phyloP scores from a whole-genome alignment of 306 rosid genomes.

The Clitoria ternatea region DNA sequence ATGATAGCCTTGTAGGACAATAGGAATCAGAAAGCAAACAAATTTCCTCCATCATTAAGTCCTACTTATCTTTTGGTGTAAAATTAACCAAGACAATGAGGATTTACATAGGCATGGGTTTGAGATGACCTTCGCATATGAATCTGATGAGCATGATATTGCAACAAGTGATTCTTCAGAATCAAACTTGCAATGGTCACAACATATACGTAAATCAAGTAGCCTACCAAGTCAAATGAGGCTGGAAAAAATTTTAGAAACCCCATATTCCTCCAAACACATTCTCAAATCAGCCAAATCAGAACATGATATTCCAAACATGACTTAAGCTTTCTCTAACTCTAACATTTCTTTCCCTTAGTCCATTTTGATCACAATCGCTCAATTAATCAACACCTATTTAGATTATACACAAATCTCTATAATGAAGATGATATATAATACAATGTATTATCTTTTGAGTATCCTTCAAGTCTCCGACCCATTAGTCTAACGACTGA shows the following conservation, averaged over 20 bases:
- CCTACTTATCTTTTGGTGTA: constrained; percentile 35
- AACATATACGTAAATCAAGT: constrained; percentile 36
- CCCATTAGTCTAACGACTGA: too few species aligned
- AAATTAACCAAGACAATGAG: constrained; percentile 25
- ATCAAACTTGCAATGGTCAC: constrained; percentile 66
- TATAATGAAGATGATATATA: not conserved
- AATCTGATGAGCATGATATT: constrained; percentile 69
- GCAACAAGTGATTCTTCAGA: constrained; percentile 85
- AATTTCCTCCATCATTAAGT: constrained; percentile 41
- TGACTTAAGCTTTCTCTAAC: constrained; percentile 5
- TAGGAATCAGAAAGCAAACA: constrained; percentile 59
- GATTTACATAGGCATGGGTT: constrained; percentile 22
- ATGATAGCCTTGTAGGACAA: constrained; percentile 49
- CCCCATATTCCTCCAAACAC: too few species aligned
- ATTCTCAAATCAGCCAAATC: constrained; percentile 10
- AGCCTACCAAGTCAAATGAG: constrained; percentile 26
- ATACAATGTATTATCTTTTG: too few species aligned
- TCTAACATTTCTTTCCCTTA: not conserved
- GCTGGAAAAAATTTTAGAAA: too few species aligned
- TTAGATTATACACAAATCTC: constrained; percentile 7
- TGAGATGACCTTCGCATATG: constrained; percentile 48
- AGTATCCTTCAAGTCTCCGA: too few species aligned
- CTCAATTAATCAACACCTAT: not conserved
- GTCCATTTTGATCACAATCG: not conserved
- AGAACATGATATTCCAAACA: constrained; percentile 26